These are phyloP conservation scores for Leptographium flavum DNA, from an alignment of 2,329 filamentous ascomycete genomes.

Conservation along the genomic window DNA sequence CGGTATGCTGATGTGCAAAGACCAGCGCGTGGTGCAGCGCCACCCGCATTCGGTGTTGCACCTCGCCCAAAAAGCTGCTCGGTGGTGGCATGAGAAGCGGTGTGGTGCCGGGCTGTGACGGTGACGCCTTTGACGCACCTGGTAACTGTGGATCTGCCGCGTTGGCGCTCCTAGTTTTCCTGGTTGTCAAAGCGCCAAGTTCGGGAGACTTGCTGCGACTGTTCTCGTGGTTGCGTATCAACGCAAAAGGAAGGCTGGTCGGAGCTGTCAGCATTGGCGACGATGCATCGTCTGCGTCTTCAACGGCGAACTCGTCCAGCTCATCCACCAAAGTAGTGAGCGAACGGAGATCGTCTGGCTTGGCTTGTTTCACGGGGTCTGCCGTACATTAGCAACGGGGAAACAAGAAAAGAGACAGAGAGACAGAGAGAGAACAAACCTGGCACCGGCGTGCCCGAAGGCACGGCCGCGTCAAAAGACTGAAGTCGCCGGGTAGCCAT, in stretches of 20 bases:
- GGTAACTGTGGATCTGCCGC: neutral
- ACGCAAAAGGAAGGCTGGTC: conserved; percentile 21
- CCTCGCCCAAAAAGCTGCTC: conserved; percentile 18
- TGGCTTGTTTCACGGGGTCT: conserved; percentile 18
- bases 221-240: conserved; percentile 26
- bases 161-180: conserved; percentile 10
- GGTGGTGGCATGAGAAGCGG: conserved; percentile 38
- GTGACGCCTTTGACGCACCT: neutral
- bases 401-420: neutral
- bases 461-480: conserved; percentile 38
- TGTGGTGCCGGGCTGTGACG: conserved; percentile 12
- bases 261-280: conserved; percentile 15
- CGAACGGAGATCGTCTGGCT: neutral
- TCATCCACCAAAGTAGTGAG: conserved; percentile 20
- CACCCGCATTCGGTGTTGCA: conserved; percentile 21
- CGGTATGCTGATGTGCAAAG: conserved; percentile 17
- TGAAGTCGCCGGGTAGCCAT: conserved; percentile 34
- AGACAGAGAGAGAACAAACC: conserved; percentile 9
- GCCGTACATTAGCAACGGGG: neutral
- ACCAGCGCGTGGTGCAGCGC: conserved; percentile 21
- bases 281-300: conserved; percentile 13
- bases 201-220: conserved; percentile 18
- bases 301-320: conserved; percentile 12
- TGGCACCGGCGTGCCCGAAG: conserved; percentile 32
- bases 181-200: too few species aligned